A percentile compares a stretch with the other conserved stretches of the same genome.
phyloP scores from a whole-genome alignment of 352 stramenopile species.

The Phytophthora citrophthora region DNA sequence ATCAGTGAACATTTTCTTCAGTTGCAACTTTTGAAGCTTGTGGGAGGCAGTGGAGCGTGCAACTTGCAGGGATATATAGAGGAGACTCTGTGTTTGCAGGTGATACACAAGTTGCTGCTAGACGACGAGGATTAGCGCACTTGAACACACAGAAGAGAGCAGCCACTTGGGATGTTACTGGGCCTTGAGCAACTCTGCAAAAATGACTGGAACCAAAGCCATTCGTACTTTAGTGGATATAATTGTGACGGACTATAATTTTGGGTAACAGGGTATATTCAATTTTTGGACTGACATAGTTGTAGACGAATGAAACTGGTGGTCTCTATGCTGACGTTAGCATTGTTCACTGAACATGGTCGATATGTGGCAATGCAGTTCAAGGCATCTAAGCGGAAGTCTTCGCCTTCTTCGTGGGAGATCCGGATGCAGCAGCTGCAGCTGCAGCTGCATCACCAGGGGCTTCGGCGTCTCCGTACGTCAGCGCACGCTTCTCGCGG shows the following conservation, averaged over 20 bases:
- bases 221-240: slow-evolving; percentile 37
- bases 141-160: background rate
- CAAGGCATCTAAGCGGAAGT: slow-evolving; percentile 24
- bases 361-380: background rate
- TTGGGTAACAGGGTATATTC: background rate
- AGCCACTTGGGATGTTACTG: slow-evolving; percentile 17
- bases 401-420: slow-evolving; percentile 27
- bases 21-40: slow-evolving; percentile 6
- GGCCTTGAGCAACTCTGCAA: slow-evolving; percentile 9
- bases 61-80: slow-evolving; percentile 14
- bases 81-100: slow-evolving; percentile 4
- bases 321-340: slow-evolving; percentile 19
- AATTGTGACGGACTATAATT: slow-evolving; percentile 6
- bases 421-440: slow-evolving; percentile 29
- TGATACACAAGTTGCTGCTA: background rate
- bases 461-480: slow-evolving; percentile 73
- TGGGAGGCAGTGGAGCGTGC: slow-evolving; percentile 2
- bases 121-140: slow-evolving; percentile 12
- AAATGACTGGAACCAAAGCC: slow-evolving; percentile 66
- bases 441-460: slow-evolving; percentile 76
- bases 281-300: too few species aligned
- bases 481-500: slow-evolving; percentile 76
- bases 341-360: background rate
- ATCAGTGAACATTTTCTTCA: slow-evolving; percentile 30
- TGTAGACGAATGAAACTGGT: background rate